phyloP scores from a whole-genome alignment of 805 yeast species.

The Metschnikowia gelsemii region DNA sequence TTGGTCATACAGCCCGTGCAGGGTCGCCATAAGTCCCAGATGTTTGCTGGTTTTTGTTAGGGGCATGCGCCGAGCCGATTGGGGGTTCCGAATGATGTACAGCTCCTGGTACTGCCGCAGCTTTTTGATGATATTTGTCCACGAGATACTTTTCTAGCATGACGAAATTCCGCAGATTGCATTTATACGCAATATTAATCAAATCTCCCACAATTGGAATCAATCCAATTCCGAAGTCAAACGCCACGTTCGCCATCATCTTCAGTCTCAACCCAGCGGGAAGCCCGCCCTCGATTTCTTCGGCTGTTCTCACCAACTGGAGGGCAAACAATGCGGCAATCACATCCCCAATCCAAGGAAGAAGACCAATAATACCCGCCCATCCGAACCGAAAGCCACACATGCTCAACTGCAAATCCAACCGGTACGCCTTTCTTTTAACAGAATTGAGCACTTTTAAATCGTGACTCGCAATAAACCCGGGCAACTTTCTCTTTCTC shows the following conservation, averaged over 20 bases:
- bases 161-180: conserved; percentile 27
- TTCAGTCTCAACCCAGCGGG: conserved; percentile 30
- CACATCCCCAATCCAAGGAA: conserved; percentile 44
- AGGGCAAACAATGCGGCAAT: conserved; percentile 32
- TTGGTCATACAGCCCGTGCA: conserved; percentile 2
- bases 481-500: conserved; percentile 39
- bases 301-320: conserved; percentile 32
- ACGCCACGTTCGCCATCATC: conserved; percentile 40
- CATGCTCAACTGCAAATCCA: conserved; percentile 39
- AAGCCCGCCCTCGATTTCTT: conserved; percentile 38
- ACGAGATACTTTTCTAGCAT: conserved; percentile 37
- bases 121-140: conserved; percentile 25
- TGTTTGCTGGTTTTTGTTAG: not conserved
- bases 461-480: conserved; percentile 34
- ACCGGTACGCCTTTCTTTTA: conserved; percentile 37
- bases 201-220: conserved; percentile 28
- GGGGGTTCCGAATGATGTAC: not conserved
- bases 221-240: conserved; percentile 42
- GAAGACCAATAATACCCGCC: conserved; percentile 43
- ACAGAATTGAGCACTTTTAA: conserved; percentile 35
- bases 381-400: conserved; percentile 44
- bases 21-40: conserved; percentile 5
- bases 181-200: conserved; percentile 25
- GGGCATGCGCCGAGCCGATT: no score
- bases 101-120: not conserved